Percentiles rank a stretch among this genome's conserved stretches.
phyloP scores from a whole-genome alignment of 371 early-diverging fungal genomes.

The Mortierella polycephala region DNA sequence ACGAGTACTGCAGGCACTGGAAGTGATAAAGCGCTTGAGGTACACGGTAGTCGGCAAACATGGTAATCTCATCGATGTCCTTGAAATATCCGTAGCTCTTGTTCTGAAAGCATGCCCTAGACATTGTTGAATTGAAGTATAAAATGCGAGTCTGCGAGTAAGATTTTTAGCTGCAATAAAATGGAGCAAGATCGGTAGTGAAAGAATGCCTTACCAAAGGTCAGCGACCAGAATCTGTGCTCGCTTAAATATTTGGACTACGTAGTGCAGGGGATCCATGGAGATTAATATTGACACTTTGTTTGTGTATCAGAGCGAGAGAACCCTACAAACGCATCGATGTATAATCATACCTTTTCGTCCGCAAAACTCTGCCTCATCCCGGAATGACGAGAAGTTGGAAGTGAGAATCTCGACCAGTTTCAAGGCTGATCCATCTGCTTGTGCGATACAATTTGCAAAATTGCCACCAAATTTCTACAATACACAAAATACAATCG shows the following conservation, averaged over 20 bases:
- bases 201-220: conserved; percentile 66
- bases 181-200: not conserved
- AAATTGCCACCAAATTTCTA: conserved; percentile 80
- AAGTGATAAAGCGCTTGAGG: conserved; percentile 79
- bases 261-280: not conserved
- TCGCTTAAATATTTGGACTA: conserved; percentile 82
- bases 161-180: too few species aligned
- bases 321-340: too few species aligned
- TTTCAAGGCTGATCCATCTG: conserved; percentile 64
- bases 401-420: conserved; percentile 69
- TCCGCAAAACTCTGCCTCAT: conserved; percentile 70
- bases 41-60: conserved; percentile 93
- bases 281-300: not conserved
- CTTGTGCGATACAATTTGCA: conserved; percentile 65
- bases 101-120: conserved; percentile 89
- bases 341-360: conserved; percentile 58
- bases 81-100: conserved; percentile 68
- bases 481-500: conserved; percentile 2
- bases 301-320: too few species aligned
- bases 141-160: not conserved
- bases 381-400: conserved; percentile 80
- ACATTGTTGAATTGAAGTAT: not conserved
- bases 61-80: conserved; percentile 88
- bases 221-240: conserved; percentile 94
- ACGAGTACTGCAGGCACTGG: conserved; percentile 77